Conservation (phyloP, 768 basidiomycete genomes). For the Calocera viscosa region DNA sequence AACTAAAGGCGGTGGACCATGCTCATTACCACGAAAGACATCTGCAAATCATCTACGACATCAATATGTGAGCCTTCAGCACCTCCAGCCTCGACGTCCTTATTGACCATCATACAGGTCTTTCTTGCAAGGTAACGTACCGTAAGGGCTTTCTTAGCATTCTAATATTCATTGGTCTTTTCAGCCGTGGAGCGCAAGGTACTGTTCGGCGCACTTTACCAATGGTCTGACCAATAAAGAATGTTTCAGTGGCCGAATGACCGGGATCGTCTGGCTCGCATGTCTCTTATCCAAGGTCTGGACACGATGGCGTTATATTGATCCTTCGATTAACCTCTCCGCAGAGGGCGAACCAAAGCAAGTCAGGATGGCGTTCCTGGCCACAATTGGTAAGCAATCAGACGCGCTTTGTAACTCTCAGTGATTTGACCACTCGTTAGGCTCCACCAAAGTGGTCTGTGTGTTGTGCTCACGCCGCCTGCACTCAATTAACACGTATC, state of each 20-base stretch:
- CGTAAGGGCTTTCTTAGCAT: neutral
- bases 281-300: slow-evolving; percentile 84
- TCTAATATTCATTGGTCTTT: neutral
- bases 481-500: slow-evolving; percentile 11
- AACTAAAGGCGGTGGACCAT: slow-evolving; percentile 8
- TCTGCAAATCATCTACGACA: slow-evolving; percentile 85
- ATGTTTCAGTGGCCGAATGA: slow-evolving; percentile 76
- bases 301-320: neutral
- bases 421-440: slow-evolving; percentile 15
- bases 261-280: slow-evolving; percentile 60
- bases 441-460: neutral
- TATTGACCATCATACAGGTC: slow-evolving; percentile 3
- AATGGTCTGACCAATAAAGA: slow-evolving; percentile 60
- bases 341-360: slow-evolving; percentile 76
- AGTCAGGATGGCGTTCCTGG: slow-evolving; percentile 83
- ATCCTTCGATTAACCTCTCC: neutral
- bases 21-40: slow-evolving; percentile 34
- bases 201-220: neutral
- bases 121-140: slow-evolving; percentile 55
- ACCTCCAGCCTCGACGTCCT: slow-evolving; percentile 20
- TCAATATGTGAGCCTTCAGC: slow-evolving; percentile 43
- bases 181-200: slow-evolving; percentile 3
- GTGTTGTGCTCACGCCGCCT: slow-evolving; percentile 7
- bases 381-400: slow-evolving; percentile 50
- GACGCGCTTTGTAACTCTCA: neutral